Conservation (phyloP, 1,139 yeast genomes). For the Candida neerlandica region DNA sequence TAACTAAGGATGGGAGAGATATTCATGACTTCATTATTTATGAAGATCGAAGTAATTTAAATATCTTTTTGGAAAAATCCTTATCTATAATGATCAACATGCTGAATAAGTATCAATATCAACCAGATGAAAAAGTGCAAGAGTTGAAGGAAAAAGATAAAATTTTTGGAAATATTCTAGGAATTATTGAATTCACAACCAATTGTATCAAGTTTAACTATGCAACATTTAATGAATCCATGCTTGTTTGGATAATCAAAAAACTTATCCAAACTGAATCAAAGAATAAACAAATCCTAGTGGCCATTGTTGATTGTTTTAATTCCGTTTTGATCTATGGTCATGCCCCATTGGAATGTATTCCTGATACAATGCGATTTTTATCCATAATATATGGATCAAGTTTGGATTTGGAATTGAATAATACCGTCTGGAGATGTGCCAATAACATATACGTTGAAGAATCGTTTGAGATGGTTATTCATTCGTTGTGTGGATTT, state of each 20-base stretch:
- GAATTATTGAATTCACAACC: constrained; percentile 39
- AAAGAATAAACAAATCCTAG: constrained; percentile 39
- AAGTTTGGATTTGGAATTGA: constrained; percentile 37
- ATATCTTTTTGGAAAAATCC: constrained; percentile 23
- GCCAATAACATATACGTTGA: constrained; percentile 26
- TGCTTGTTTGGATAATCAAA: constrained; percentile 35
- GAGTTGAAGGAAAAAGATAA: constrained; percentile 15
- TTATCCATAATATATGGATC: constrained; percentile 45
- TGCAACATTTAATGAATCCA: constrained; percentile 44
- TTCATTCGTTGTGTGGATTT: constrained; percentile 26
- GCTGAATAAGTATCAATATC: constrained; percentile 14
- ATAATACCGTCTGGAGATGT: constrained; percentile 41
- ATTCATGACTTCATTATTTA: constrained; percentile 59
- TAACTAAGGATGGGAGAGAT: constrained; percentile 66
- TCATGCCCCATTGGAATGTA: constrained; percentile 42
- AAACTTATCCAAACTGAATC: constrained; percentile 46
- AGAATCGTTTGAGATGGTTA: constrained; percentile 23
- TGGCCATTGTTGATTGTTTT: constrained; percentile 47
- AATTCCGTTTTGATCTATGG: constrained; percentile 52
- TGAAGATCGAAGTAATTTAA: constrained; percentile 44
- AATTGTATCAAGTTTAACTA: constrained; percentile 54
- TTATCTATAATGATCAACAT: constrained; percentile 18
- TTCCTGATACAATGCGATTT: constrained; percentile 44
- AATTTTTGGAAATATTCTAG: constrained; percentile 18
- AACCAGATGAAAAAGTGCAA: constrained; percentile 8